Percentiles rank a stretch among this genome's conserved stretches.
Evolutionary conservation across 805 yeast species (phyloP).

Genomic region (Candida jianshihensis): DNA sequence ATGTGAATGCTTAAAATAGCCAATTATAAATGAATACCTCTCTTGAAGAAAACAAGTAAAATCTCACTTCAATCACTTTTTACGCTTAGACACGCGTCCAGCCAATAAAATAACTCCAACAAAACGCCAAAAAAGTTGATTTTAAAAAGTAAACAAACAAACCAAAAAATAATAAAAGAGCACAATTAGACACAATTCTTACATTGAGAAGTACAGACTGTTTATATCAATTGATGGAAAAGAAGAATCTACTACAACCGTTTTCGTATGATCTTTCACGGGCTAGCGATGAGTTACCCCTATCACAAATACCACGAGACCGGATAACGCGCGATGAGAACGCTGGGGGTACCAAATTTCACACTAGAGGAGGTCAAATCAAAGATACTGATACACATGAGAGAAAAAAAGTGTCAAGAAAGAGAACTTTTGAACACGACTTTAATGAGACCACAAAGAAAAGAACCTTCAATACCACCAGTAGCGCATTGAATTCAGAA

Average conservation of each 20-base stretch:
- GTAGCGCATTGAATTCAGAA: conserved; percentile 14
- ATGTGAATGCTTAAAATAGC: too few species aligned
- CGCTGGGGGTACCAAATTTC: conserved; percentile 37
- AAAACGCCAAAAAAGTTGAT: too few species aligned
- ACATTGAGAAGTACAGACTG: not conserved
- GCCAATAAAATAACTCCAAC: too few species aligned
- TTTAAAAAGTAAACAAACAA: too few species aligned
- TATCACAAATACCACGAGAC: conserved; percentile 35
- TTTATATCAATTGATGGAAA: conserved; percentile 9
- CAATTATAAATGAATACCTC: too few species aligned
- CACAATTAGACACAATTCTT: not conserved
- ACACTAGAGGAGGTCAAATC: conserved; percentile 25
- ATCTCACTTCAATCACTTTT: too few species aligned
- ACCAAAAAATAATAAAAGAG: too few species aligned
- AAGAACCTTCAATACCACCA: conserved; percentile 5
- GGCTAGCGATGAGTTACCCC: conserved; percentile 22
- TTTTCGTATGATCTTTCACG: conserved; percentile 28
- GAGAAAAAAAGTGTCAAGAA: conserved; percentile 5
- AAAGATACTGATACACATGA: conserved; percentile 3
- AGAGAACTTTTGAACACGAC: conserved; percentile 13
- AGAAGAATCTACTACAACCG: conserved; percentile 13
- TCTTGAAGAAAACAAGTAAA: too few species aligned
- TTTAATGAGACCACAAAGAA: conserved; percentile 10
- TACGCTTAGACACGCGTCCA: too few species aligned
- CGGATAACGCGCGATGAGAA: conserved; percentile 34